A percentile compares a stretch with the other conserved stretches of the same genome.
These are phyloP conservation scores for Wickerhamomyces hampshirensis DNA, from an alignment of 805 yeast species.

Conservation along the genomic window DNA sequence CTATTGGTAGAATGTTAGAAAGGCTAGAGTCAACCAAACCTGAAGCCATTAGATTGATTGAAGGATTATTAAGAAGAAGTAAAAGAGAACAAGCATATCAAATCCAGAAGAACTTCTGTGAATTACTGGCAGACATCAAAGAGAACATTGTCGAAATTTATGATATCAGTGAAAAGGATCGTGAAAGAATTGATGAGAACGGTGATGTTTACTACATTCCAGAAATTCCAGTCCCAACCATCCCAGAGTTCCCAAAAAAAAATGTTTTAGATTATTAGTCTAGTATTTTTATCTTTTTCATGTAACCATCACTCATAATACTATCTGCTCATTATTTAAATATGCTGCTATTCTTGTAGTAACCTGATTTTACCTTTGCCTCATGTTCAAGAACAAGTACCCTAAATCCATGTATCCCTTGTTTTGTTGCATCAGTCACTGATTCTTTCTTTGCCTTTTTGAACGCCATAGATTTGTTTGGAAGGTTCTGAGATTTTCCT, in stretches of 20 bases:
- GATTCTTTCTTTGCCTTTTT: slow-evolving; percentile 84
- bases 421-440: slow-evolving; percentile 75
- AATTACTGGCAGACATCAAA: slow-evolving; percentile 48
- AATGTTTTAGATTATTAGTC: slow-evolving; percentile 52
- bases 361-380: slow-evolving; percentile 27
- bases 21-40: slow-evolving; percentile 68
- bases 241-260: slow-evolving; percentile 57
- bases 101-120: slow-evolving; percentile 63
- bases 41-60: slow-evolving; percentile 72
- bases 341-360: slow-evolving; percentile 28
- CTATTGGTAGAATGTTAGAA: slow-evolving; percentile 83
- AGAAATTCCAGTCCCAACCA: slow-evolving; percentile 67
- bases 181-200: slow-evolving; percentile 85
- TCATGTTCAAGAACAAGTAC: slow-evolving; percentile 55
- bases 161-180: slow-evolving; percentile 73
- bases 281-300: neutral
- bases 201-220: slow-evolving; percentile 78
- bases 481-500: slow-evolving; percentile 63
- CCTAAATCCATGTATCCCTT: slow-evolving; percentile 66
- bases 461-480: slow-evolving; percentile 62
- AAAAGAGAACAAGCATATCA: slow-evolving; percentile 79
- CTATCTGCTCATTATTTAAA: slow-evolving; percentile 24
- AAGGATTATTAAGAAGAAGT: slow-evolving; percentile 66
- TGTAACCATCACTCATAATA: no score
- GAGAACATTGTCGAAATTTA: slow-evolving; percentile 74